Evolutionary conservation across 495 filamentous ascomycete species (phyloP).

Genomic region (Podospora pseudoanserina): DNA sequence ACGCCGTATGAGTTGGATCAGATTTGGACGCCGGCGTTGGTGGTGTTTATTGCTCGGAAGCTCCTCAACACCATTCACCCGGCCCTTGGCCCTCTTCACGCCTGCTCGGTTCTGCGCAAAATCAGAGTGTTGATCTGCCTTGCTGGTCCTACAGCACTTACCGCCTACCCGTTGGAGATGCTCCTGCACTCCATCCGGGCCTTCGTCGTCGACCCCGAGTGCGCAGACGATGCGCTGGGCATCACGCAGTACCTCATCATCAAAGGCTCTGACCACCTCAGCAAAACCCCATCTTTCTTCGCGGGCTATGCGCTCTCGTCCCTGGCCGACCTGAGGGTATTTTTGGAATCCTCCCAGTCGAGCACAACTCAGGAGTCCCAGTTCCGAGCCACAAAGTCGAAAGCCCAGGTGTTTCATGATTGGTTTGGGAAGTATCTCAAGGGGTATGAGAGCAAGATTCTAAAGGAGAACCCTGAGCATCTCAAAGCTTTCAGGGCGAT

Average conservation of each 20-base stretch:
- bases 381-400: slow-evolving; percentile 63
- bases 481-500: slow-evolving; percentile 60
- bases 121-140: slow-evolving; percentile 77
- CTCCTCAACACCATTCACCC: slow-evolving; percentile 78
- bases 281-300: slow-evolving; percentile 65
- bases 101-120: slow-evolving; percentile 81
- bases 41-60: slow-evolving; percentile 70
- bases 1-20: slow-evolving; percentile 57
- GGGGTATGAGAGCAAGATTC: slow-evolving; percentile 48
- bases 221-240: slow-evolving; percentile 87
- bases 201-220: slow-evolving; percentile 75
- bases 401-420: slow-evolving; percentile 59
- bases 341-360: slow-evolving; percentile 62
- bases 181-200: slow-evolving; percentile 73
- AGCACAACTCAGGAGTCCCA: slow-evolving; percentile 75
- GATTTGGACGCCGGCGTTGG: slow-evolving; percentile 74
- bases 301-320: slow-evolving; percentile 73
- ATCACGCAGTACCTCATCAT: slow-evolving; percentile 81
- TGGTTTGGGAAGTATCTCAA: slow-evolving; percentile 68
- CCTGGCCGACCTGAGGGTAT: slow-evolving; percentile 67
- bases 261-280: slow-evolving; percentile 62
- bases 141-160: slow-evolving; percentile 63
- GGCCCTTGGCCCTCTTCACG: slow-evolving; percentile 82
- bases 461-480: slow-evolving; percentile 42
- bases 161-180: slow-evolving; percentile 90